Evolutionary conservation across 1,284 basidiomycete genomes (phyloP).

Genomic region (Tilletia setariae): DNA sequence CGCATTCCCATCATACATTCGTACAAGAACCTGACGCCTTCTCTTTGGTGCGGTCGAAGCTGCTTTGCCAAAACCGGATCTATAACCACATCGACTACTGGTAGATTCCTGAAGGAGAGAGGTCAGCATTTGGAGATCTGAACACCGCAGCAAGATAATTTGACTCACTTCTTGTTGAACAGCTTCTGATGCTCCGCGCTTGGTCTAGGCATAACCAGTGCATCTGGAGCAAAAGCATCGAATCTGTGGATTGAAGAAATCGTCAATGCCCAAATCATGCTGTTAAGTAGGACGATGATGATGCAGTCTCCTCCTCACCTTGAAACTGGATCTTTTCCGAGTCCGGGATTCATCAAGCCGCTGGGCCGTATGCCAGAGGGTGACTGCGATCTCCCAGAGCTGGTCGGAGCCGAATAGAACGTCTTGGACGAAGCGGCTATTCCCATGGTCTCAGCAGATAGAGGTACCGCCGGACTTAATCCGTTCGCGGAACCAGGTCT

Average conservation of each 20-base stretch:
- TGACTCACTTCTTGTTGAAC: constrained; percentile 69
- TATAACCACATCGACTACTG: constrained; percentile 70
- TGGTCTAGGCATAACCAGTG: constrained; percentile 81
- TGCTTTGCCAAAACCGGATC: constrained; percentile 83
- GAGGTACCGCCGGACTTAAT: neutral
- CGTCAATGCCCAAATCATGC: no score
- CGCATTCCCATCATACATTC: constrained; percentile 90
- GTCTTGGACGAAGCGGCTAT: neutral
- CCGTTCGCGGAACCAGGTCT: neutral
- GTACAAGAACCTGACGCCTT: constrained; percentile 98
- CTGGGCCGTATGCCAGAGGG: neutral
- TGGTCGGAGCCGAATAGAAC: neutral
- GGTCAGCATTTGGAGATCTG: neutral
- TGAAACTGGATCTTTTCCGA: neutral
- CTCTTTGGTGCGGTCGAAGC: constrained; percentile 92
- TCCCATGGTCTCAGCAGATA: neutral
- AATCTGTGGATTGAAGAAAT: constrained; percentile 22
- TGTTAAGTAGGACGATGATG: neutral
- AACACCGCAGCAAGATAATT: neutral
- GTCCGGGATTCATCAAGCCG: neutral
- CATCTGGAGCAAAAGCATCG: constrained; percentile 58
- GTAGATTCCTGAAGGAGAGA: constrained; percentile 17
- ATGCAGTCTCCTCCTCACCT: neutral
- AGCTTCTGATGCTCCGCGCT: constrained; percentile 66
- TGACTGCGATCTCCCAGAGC: constrained; percentile 3